Base-by-base conservation (phyloP, 805 yeast species). In the Candida krabiensis region DNA sequence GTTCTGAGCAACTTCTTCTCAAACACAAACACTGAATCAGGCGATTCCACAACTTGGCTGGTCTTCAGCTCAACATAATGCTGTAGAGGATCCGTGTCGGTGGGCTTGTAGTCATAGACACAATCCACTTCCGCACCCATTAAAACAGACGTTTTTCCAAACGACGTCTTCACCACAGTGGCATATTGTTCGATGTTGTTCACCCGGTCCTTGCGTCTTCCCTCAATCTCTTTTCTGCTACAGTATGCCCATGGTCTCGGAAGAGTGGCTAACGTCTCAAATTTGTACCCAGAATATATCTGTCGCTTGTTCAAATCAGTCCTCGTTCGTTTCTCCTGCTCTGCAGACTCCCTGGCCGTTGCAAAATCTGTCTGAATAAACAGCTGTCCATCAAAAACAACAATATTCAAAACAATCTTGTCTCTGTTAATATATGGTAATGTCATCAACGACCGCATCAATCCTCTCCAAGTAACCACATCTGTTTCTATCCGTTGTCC, bases 111-210 rank as follows among this genome's bases (percentile, higher is more conserved):
- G 58, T 89, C 96, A 74, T 82, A 84, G 9, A 84, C 83, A 58
- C 96, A 84, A 61, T 91, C 98, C 15, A 91, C 86, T 64, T 93
- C 98, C 2, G 96, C 96, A 1, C 89, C 96, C 30, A 89, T 60
- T 5, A 86, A 59, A 30, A 88, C 62, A 45, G 75, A 77, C 14
- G 79, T 73, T 31, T 72, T 73, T 7, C 96, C 96, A 12, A 91
- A 79, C 2, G 96, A 95, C 0, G 96, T 83, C 50, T 76, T 74
- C 5, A 90, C 90, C n/a, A 91, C 83, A 0, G 87, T 73, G 31
- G 83, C 69, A 55, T 79, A 89, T 62, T 91, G 96, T 51, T 82
- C 88, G 33, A 79, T 79, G 55, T 80, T 84, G 54, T 75, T 80
- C 6, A 86, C 89, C 1, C 69, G 63, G 38, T 71, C 69, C 49